phyloP scores from a whole-genome alignment of 2,329 filamentous ascomycete genomes.

The Fusarium musae region DNA sequence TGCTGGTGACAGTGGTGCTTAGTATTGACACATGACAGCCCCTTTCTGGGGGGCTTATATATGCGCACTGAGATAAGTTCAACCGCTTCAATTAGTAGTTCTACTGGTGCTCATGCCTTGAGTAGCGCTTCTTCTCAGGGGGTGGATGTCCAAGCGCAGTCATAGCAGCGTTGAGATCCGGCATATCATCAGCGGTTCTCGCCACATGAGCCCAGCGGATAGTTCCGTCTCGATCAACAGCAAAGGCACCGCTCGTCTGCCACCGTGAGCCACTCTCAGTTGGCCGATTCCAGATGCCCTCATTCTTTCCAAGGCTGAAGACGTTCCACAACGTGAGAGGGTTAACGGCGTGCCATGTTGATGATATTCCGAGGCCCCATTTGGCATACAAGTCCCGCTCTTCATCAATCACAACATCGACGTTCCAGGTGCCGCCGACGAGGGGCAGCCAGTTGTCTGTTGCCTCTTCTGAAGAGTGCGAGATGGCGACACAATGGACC shows the following conservation, averaged over 20 bases:
- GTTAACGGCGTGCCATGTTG: slow-evolving; percentile 70
- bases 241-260: slow-evolving; percentile 76
- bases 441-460: slow-evolving; percentile 68
- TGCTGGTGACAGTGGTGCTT: neutral
- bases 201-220: slow-evolving; percentile 48
- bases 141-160: slow-evolving; percentile 40
- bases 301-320: slow-evolving; percentile 66
- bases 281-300: slow-evolving; percentile 73
- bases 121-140: neutral
- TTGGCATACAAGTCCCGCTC: slow-evolving; percentile 68
- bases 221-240: slow-evolving; percentile 50
- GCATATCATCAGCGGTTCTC: slow-evolving; percentile 47
- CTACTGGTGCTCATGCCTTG: neutral
- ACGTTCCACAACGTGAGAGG: slow-evolving; percentile 68
- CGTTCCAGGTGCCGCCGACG: slow-evolving; percentile 66
- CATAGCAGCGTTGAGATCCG: slow-evolving; percentile 46
- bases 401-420: slow-evolving; percentile 69
- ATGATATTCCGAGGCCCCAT: slow-evolving; percentile 73
- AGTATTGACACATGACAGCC: neutral
- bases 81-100: neutral
- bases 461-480: slow-evolving; percentile 64
- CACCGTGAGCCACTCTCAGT: slow-evolving; percentile 74
- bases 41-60: neutral
- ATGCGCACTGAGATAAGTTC: neutral
- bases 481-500: slow-evolving; percentile 70